Evolutionary conservation across 768 basidiomycete genomes (phyloP).

Genomic region (Coprinopsis sp.): DNA sequence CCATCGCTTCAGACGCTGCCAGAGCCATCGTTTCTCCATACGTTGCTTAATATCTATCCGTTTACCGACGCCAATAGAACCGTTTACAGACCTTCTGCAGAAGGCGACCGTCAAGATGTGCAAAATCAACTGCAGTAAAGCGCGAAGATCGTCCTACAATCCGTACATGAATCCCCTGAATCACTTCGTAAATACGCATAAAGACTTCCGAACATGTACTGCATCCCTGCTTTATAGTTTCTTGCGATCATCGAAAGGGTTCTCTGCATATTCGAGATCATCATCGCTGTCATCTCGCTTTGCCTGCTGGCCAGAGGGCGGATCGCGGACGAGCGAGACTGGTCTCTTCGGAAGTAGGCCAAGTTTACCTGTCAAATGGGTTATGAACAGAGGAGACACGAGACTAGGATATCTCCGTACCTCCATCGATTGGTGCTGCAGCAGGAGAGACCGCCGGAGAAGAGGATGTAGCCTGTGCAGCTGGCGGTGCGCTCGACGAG

Average conservation of each 20-base stretch:
- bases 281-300: constrained; percentile 37
- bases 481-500: not conserved
- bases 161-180: too few relatives aligned
- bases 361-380: constrained; percentile 45
- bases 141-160: too few relatives aligned
- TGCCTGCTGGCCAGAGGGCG: constrained; percentile 15
- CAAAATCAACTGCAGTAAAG: not conserved
- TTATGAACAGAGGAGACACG: constrained; percentile 1
- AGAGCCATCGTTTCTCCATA: constrained; percentile 34
- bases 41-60: constrained; percentile 19
- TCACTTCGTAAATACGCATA: too few relatives aligned
- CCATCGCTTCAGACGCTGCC: constrained; percentile 27
- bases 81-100: not conserved
- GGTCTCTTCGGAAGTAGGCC: constrained; percentile 73
- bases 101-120: too few relatives aligned
- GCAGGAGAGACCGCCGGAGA: constrained; percentile 8
- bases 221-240: too few relatives aligned
- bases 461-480: constrained; percentile 5
- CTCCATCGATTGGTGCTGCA: constrained; percentile 28
- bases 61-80: not conserved
- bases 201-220: too few relatives aligned
- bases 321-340: constrained; percentile 42
- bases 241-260: constrained; percentile 59
- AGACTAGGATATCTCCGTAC: constrained; percentile 13
- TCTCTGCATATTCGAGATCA: constrained; percentile 70